These are phyloP conservation scores for Penicillium digitatum DNA, from an alignment of 2,329 filamentous ascomycete species.

Conservation along the genomic window DNA sequence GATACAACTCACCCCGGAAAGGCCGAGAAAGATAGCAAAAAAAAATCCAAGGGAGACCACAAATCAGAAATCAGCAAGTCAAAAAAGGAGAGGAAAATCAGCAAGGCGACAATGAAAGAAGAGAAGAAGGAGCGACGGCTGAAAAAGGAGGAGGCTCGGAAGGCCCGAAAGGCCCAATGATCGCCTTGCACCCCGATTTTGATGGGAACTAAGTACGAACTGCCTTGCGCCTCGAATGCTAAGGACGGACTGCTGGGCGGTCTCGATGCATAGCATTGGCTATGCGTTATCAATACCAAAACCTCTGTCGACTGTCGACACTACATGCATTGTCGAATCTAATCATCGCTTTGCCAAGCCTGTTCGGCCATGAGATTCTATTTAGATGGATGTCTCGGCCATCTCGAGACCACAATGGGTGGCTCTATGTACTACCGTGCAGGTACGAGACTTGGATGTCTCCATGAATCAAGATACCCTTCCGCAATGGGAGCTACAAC, in stretches of 20 bases:
- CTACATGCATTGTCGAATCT: neutral
- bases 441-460: conserved; percentile 9
- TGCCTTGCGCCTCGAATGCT: neutral
- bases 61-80: conserved; percentile 19
- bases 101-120: conserved; percentile 26
- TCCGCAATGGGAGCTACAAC: conserved; percentile 2
- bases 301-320: neutral
- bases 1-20: neutral
- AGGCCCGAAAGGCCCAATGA: conserved; percentile 29
- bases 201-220: neutral
- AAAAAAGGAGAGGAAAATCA: conserved; percentile 27
- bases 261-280: neutral
- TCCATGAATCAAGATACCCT: conserved; percentile 15
- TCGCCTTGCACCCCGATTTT: neutral
- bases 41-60: conserved; percentile 9
- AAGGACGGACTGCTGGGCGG: neutral
- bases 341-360: neutral
- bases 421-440: conserved; percentile 1
- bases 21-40: conserved; percentile 26
- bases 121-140: conserved; percentile 29
- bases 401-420: neutral
- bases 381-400: neutral
- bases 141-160: conserved; percentile 43
- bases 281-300: neutral
- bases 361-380: neutral